A percentile compares a stretch with the other conserved stretches of the same genome.
Evolutionary conservation across 352 stramenopile species (phyloP).

Genomic region (Pythium guiyangense): DNA sequence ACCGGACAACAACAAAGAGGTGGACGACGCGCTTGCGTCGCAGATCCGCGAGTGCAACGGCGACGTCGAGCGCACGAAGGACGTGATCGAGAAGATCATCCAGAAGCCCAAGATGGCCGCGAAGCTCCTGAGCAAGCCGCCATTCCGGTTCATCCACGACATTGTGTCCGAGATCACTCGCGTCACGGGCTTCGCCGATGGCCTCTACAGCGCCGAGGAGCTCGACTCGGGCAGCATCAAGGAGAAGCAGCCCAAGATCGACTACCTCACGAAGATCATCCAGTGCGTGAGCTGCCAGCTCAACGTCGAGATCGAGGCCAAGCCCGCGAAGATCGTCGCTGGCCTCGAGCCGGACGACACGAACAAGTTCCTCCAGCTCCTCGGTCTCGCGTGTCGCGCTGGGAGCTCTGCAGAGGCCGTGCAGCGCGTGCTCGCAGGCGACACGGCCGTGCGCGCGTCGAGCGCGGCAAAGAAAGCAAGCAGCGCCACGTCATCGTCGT

Average conservation of each 20-base stretch:
- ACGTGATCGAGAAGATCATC: conserved; percentile 75
- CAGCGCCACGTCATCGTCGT: conserved; percentile 1
- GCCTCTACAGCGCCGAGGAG: conserved; percentile 83
- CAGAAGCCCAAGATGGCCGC: conserved; percentile 81
- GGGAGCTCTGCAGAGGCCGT: conserved; percentile 68
- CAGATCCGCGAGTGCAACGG: conserved; percentile 70
- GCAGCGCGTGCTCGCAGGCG: conserved; percentile 58
- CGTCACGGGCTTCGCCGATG: conserved; percentile 77
- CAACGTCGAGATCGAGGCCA: conserved; percentile 85
- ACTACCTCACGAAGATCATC: conserved; percentile 89
- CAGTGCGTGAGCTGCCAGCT: conserved; percentile 87
- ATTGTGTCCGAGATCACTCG: conserved; percentile 78
- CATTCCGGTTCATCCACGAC: conserved; percentile 88
- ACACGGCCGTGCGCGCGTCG: conserved; percentile 33
- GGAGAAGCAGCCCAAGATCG: conserved; percentile 92
- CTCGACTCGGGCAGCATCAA: conserved; percentile 90
- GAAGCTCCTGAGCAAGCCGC: conserved; percentile 80
- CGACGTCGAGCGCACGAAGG: conserved; percentile 74
- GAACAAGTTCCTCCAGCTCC: conserved; percentile 91
- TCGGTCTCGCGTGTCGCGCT: conserved; percentile 71
- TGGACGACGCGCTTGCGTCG: conserved; percentile 42
- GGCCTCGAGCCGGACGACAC: conserved; percentile 93
- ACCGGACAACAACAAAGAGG: conserved; percentile 44
- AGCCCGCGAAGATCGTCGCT: conserved; percentile 85
- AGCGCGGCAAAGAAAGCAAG: conserved; percentile 31